Evolutionary conservation across 1,139 yeast genomes (phyloP), one percentile per base, ranked within the genome.

Genomic region (Pichia sp.): DNA sequence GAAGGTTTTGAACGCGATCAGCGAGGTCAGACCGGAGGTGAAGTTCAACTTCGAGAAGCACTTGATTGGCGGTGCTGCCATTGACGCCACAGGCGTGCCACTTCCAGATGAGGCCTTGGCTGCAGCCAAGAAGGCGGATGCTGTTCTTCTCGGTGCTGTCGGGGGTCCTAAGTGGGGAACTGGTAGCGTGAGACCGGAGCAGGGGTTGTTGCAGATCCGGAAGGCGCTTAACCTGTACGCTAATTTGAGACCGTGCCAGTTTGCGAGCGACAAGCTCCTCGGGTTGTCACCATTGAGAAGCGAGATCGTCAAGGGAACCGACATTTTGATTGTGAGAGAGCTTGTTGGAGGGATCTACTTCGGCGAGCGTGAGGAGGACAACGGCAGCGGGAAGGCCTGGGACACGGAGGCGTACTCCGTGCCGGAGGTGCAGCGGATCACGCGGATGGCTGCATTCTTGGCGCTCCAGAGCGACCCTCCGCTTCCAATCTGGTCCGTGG

Each of bases 111-210:
- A 79, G 54, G 79, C 97, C 2, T 78, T 93, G 52, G 87, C 76
- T 51, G 90, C 96, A n/a, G 82, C 98, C 50, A 90, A 88, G 72
- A 74, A 74, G 48, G 87, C 98, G 1, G 96, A 93, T 69, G 99
- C 99, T 41, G 96, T 93, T 19, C 76, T 93, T 60, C 78, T 93
- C 57, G 99, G 99, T 61, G 97, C 99, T 5, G 99, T 93, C 31
- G 99, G 99, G 61, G 99, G 99, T 32, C 99, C 99, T 58, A 93
- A 93, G 74, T 93, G 99, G 99, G 95, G 95, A 40, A 88, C 97
- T 41, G 97, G 93, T 34, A 67, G 80, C 15, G 97, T 93, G 51
- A 85, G 99, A 75, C 99, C 99, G 51, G 99, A 93, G 73, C 98
- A 90, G 73, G 99, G 99, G 58, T 80, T 93, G 64, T 80, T 93